These are phyloP conservation scores for Teratosphaeriaceae sp. DNA, from an alignment of 2,329 filamentous ascomycete species.

Conservation along the genomic window DNA sequence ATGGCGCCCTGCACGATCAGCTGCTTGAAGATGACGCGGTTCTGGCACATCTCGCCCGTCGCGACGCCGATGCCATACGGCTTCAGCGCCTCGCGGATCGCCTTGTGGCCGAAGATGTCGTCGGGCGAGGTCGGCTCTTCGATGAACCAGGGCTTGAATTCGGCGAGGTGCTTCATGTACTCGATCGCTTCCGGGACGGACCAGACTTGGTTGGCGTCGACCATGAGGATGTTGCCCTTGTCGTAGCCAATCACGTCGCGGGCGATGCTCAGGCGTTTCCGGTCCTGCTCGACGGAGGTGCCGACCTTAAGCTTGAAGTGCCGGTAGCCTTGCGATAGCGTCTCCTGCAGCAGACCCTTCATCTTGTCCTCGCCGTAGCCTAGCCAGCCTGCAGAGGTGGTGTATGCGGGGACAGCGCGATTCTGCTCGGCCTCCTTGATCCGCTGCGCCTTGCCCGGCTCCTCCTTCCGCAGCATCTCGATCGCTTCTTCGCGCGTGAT, in stretches of 20 bases:
- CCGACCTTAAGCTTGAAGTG: conserved; percentile 93
- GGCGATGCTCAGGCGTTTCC: conserved; percentile 63
- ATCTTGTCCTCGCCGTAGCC: conserved; percentile 86
- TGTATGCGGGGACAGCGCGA: conserved; percentile 81
- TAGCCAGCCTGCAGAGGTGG: conserved; percentile 86
- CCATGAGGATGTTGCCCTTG: conserved; percentile 77
- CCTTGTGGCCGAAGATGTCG: conserved; percentile 82
- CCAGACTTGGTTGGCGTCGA: conserved; percentile 88
- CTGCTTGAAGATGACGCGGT: conserved; percentile 91
- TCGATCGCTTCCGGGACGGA: conserved; percentile 81
- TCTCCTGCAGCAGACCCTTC: conserved; percentile 66
- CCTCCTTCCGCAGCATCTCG: conserved; percentile 58
- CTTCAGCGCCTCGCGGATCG: conserved; percentile 71
- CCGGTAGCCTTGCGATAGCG: conserved; percentile 68
- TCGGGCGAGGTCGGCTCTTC: conserved; percentile 90
- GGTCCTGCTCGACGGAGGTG: conserved; percentile 63
- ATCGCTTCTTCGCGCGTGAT: conserved; percentile 80
- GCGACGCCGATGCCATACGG: conserved; percentile 74
- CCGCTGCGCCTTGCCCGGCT: conserved; percentile 62
- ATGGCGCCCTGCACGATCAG: conserved; percentile 72
- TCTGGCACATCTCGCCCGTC: conserved; percentile 93
- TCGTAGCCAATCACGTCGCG: conserved; percentile 77
- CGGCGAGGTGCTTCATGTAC: conserved; percentile 74
- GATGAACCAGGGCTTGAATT: conserved; percentile 90
- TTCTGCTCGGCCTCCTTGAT: conserved; percentile 66